A percentile compares a stretch with the other conserved stretches of the same genome.
phyloP scores from a whole-genome alignment of 768 basidiomycete species.

The Mycena polygramma region DNA sequence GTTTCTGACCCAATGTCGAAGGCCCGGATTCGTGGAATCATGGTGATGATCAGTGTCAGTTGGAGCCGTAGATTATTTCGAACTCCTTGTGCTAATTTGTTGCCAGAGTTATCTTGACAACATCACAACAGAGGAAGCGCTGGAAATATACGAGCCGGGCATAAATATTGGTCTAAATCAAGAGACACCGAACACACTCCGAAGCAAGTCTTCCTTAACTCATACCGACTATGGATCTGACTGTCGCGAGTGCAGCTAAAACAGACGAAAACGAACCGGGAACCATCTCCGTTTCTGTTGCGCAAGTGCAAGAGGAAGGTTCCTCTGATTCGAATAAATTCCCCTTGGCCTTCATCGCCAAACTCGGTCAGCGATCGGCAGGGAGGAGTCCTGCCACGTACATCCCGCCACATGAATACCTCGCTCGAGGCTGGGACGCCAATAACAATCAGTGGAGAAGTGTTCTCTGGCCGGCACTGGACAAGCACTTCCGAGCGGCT shows the following conservation, averaged over 20 bases:
- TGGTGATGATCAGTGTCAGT: conserved; percentile 22
- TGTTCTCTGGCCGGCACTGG: conserved; percentile 21
- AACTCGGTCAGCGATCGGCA: not conserved
- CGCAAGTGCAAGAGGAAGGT: conserved; percentile 1
- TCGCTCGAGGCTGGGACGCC: conserved; percentile 18
- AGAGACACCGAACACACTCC: not conserved
- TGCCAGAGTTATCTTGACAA: conserved; percentile 9
- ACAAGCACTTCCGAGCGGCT: conserved; percentile 17
- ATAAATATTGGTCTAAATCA: not conserved
- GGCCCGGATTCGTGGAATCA: conserved; percentile 5
- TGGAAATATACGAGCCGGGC: conserved; percentile 12
- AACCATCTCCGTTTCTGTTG: conserved; percentile 11
- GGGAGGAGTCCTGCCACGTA: not conserved
- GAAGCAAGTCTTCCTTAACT: not conserved
- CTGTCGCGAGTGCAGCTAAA: not conserved
- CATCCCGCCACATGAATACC: conserved; percentile 14
- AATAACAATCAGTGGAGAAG: conserved; percentile 13
- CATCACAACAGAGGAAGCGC: conserved; percentile 1
- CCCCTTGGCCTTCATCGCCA: not conserved
- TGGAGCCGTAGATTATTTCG: not conserved
- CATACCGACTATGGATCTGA: not conserved
- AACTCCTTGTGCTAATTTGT: not conserved
- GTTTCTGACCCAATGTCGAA: conserved; percentile 18
- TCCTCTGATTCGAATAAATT: not conserved
- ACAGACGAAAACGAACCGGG: not conserved